Base-by-base conservation (phyloP, 768 basidiomycete genomes). In the Termitomyces bulborhizus region DNA sequence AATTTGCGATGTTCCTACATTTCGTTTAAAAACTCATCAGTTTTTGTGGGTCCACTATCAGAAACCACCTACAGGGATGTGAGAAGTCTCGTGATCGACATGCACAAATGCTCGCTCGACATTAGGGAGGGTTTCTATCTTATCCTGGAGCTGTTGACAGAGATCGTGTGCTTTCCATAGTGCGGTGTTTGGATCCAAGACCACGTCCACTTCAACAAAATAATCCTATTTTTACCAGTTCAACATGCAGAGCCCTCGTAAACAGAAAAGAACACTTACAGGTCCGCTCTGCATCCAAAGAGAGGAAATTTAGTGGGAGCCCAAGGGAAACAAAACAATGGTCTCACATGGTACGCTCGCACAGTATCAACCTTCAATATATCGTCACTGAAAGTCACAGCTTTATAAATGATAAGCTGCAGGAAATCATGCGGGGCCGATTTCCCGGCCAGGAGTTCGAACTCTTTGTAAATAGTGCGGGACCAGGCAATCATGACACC, bases 71-170 rank as follows among this genome's bases (percentile, higher is more conserved):
- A 77, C 79, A 41, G 79, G 80, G 15, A 74, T 64, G 70, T 95
- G 93, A n/a, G 85, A 87, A 5, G 88, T 87, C 71, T 96, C 94
- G 64, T 96, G 88, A 71, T 97, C 94, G 56, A 96, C 91, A 66
- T 97, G 94, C 26, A 97, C 93, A 68, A 95, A 97, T 37, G 94
- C 94, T 37, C 94, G 77, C 59, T 90, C 93, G 42, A 97, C 94
- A 63, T 91, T 88, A 2, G 93, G 92, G 39, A 97, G 73, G 15
- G 83, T 80, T 66, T 97, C 94, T 46, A 97, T 84, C 71, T 88
- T 91, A 65, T 93, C 92, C 65, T 93, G 91, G 16, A 93, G 71
- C 58, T 86, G 78, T 68, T 93, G 90, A 62, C 87, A 87, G 56
- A 91, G 65, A 67, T 93, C 91, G 66, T 93, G 91, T 18, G 92